phyloP scores from a whole-genome alignment of 768 basidiomycete genomes.

The Scleroderma citrinum region DNA sequence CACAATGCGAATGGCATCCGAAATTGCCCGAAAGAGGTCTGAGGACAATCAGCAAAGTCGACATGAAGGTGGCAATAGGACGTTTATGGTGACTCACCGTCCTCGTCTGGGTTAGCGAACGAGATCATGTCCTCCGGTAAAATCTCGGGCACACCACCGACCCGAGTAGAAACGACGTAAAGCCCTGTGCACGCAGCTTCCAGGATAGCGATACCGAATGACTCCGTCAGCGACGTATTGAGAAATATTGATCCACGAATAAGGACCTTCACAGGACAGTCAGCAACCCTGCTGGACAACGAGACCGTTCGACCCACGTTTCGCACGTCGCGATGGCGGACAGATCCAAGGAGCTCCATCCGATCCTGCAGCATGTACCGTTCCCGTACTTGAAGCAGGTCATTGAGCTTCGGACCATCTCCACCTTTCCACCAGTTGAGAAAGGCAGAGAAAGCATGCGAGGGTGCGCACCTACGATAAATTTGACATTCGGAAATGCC shows the following conservation, averaged over 20 bases:
- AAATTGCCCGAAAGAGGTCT: constrained; percentile 85
- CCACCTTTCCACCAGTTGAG: constrained; percentile 54
- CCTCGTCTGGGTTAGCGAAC: constrained; percentile 89
- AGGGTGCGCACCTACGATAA: constrained; percentile 66
- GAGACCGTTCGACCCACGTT: constrained; percentile 42
- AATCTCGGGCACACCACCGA: constrained; percentile 95
- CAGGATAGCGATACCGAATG: constrained; percentile 95
- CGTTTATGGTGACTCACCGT: constrained; percentile 69
- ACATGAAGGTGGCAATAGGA: background rate
- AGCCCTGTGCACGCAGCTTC: constrained; percentile 95
- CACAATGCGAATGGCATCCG: constrained; percentile 72
- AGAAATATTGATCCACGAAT: constrained; percentile 84
- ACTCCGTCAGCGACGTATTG: constrained; percentile 93
- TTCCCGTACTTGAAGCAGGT: constrained; percentile 93
- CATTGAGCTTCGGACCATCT: constrained; percentile 91
- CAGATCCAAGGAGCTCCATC: constrained; percentile 81
- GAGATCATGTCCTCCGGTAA: constrained; percentile 93
- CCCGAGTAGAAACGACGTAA: constrained; percentile 89
- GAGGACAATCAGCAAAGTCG: background rate
- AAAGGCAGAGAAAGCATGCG: background rate
- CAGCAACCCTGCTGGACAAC: background rate
- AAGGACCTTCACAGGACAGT: constrained; percentile 53
- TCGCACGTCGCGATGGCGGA: constrained; percentile 78
- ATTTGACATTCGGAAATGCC: constrained; percentile 79
- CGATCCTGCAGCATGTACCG: constrained; percentile 84